A percentile compares a stretch with the other conserved stretches of the same genome.
phyloP scores from a whole-genome alignment of 1,139 yeast species.

The Kodamaea anthophila region DNA sequence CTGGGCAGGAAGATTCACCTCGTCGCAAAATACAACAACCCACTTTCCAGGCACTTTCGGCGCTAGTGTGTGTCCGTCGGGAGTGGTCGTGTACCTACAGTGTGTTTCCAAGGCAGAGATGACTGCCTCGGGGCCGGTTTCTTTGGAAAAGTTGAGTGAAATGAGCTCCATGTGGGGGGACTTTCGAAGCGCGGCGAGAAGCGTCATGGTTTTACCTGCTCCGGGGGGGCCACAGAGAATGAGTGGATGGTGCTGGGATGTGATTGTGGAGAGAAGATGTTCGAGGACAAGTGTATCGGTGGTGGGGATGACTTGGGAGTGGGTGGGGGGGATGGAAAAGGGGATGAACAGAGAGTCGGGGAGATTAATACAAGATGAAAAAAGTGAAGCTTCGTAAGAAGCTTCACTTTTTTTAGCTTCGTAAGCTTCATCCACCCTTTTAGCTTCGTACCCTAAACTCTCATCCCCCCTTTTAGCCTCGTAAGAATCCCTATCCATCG shows the following conservation, averaged over 20 bases:
- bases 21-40: constrained; percentile 88
- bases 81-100: constrained; percentile 54
- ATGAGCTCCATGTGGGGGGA: constrained; percentile 55
- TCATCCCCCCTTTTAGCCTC: constrained; percentile 68
- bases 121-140: constrained; percentile 60
- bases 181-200: constrained; percentile 61
- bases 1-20: constrained; percentile 70
- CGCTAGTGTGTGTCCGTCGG: constrained; percentile 45
- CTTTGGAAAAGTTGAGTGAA: constrained; percentile 79
- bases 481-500: too few species aligned
- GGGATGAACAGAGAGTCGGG: constrained; percentile 48
- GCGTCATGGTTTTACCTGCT: constrained; percentile 92
- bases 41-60: constrained; percentile 66
- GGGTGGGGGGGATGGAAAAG: constrained; percentile 44
- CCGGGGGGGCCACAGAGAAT: constrained; percentile 97
- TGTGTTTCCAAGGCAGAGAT: constrained; percentile 65
- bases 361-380: constrained; percentile 8
- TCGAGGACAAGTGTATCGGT: constrained; percentile 72
- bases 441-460: constrained; percentile 29
- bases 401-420: constrained; percentile 23
- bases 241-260: constrained; percentile 55
- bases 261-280: constrained; percentile 47
- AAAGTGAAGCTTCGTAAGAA: background rate
- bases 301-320: constrained; percentile 69
- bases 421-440: constrained; percentile 24